These are phyloP conservation scores for Cochlearia excelsa DNA, from an alignment of 345 rosid genomes.

Conservation along the genomic window DNA sequence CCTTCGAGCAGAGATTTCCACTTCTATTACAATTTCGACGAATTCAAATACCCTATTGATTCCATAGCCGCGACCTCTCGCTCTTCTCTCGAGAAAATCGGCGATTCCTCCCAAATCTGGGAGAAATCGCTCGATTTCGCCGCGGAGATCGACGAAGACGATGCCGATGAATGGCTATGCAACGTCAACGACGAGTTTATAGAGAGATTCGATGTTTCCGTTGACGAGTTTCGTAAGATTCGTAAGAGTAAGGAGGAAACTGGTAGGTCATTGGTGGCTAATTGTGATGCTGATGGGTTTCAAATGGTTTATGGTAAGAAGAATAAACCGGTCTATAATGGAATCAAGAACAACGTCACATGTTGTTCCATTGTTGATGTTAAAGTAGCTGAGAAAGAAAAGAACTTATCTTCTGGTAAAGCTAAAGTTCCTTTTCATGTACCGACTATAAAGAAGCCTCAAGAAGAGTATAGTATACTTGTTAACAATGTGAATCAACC, in stretches of 20 bases:
- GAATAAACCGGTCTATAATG: conserved; percentile 40
- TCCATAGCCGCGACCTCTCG: conserved; percentile 47
- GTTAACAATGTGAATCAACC: conserved; percentile 75
- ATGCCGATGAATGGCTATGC: conserved; percentile 70
- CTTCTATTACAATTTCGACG: conserved; percentile 73
- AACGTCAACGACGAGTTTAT: conserved; percentile 62
- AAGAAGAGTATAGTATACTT: conserved; percentile 63
- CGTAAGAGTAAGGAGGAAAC: conserved; percentile 50
- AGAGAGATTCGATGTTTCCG: conserved; percentile 60
- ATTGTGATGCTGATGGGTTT: conserved; percentile 49
- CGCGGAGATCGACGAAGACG: conserved; percentile 45
- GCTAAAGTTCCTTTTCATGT: conserved; percentile 80
- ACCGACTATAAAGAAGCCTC: conserved; percentile 73
- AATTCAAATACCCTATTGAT: conserved; percentile 57
- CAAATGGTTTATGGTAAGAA: conserved; percentile 72
- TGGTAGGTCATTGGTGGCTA: conserved; percentile 32
- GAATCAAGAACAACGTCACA: background rate
- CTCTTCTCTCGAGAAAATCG: conserved; percentile 54
- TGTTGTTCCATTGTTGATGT: conserved; percentile 37
- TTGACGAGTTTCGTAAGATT: conserved; percentile 49
- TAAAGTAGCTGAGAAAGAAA: conserved; percentile 53
- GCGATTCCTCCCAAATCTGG: conserved; percentile 41
- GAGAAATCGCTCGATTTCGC: conserved; percentile 44
- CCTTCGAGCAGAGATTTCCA: conserved; percentile 78
- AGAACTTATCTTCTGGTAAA: conserved; percentile 42